Evolutionary conservation across 1,139 yeast genomes (phyloP), one percentile per base, ranked within the genome.

Genomic region (Blastobotrys illinoisensis): DNA sequence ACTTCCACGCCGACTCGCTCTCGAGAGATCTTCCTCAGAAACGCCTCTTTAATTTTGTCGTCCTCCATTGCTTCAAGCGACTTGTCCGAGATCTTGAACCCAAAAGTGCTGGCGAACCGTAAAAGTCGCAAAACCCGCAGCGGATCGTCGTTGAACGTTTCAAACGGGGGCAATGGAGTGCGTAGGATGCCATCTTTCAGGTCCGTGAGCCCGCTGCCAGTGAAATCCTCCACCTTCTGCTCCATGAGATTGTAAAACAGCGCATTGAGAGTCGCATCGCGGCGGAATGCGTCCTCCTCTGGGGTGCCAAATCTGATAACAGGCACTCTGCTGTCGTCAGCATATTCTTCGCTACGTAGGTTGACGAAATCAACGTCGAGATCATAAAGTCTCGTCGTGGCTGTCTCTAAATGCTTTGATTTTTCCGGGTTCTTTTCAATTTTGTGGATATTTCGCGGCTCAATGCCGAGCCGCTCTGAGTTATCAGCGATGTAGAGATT

Each of bases 201-300:
- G 68, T 93, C 99, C 11, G 77, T 68, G 13, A 91, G 65, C 0
- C 99, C 99, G 20, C 68, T 67, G 0, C 79, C 81, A 0, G 99
- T 93, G 59, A 85, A 82, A 70, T 93, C 99, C 65, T 93, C 99
- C 20, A 93, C 83, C 56, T 77, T 64, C 20, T 74, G 75, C 16
- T 82, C 80, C 55, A 80, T 79, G 51, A 93, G 76, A 69, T 93
- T 93, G 71, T 86, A 93, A 67, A 93, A 93, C 43, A 93, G 73
- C 0, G 99, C 96, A 70, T 93, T 74, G 56, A 93, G 74, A 0
- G 99, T 93, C 1, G 98, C 98, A 72, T 93, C 99, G 65, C 99
- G 77, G 64, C 99, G 79, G 62, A 82, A 75, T 0, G 99, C 97
- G 70, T 93, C 99, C 65, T 93, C 88, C 58, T 81, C 79, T 0